Percentiles rank a stretch among this genome's conserved stretches.
phyloP scores from a whole-genome alignment of 192 early-diverging fungal species.

The Funneliformis mosseae region DNA sequence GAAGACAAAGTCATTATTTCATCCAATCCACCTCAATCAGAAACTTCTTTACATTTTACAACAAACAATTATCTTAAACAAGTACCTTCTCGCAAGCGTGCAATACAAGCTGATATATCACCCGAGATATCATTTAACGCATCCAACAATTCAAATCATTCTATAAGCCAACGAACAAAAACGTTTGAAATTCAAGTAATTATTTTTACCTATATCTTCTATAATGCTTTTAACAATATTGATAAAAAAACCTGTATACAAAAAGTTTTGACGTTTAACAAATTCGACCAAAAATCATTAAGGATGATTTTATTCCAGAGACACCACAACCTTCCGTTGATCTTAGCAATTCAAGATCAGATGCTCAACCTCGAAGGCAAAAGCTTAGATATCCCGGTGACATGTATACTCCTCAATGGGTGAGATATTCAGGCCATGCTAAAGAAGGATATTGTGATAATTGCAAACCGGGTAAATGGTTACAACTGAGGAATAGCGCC shows the following conservation, averaged over 20 bases:
- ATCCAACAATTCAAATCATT: neutral
- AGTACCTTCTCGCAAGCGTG: neutral
- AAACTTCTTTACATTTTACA: neutral
- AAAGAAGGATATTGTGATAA: constrained; percentile 87
- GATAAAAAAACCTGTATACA: neutral
- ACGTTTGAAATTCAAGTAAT: neutral
- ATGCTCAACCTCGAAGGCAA: constrained; percentile 54
- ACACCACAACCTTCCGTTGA: neutral
- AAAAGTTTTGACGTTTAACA: neutral
- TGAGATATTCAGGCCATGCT: constrained; percentile 70
- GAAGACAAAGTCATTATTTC: neutral
- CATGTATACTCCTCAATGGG: constrained; percentile 82
- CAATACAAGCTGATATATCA: neutral
- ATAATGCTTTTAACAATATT: neutral
- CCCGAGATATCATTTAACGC: too few relatives aligned
- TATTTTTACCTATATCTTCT: neutral
- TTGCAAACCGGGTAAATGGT: constrained; percentile 81
- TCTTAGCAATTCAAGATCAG: neutral
- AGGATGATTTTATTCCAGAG: neutral
- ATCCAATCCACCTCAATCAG: neutral
- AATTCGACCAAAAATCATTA: neutral
- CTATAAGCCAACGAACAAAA: neutral
- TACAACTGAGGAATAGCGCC: constrained; percentile 87
- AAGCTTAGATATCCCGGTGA: constrained; percentile 72
- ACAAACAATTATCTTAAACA: neutral